Percentiles rank a stretch among this genome's conserved stretches.
phyloP scores from a whole-genome alignment of 768 basidiomycete species.

The Hebeloma cylindrosporum region DNA sequence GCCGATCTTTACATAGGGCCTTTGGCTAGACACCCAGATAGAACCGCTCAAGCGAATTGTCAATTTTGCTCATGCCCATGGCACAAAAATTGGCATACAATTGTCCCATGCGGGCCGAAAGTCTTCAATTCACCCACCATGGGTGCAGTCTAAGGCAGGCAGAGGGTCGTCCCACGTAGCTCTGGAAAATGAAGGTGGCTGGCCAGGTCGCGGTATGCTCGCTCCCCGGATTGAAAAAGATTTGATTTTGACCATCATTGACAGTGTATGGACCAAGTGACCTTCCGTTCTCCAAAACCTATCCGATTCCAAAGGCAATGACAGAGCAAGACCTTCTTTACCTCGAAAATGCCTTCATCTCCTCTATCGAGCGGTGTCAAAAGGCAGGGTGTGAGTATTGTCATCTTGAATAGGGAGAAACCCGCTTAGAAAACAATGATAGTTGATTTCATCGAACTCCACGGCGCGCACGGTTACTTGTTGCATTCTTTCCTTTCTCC shows the following conservation, averaged over 20 bases:
- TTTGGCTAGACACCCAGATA: conserved; percentile 80
- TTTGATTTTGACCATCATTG: background rate
- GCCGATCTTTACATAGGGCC: conserved; percentile 40
- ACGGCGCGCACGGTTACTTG: conserved; percentile 73
- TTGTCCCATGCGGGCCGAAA: conserved; percentile 76
- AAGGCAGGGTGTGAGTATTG: conserved; percentile 56
- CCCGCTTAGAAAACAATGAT: background rate
- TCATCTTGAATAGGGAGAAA: no score
- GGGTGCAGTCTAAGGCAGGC: conserved; percentile 47
- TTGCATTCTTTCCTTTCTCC: conserved; percentile 70
- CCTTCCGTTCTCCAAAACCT: conserved; percentile 52
- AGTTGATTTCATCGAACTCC: conserved; percentile 75
- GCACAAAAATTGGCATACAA: conserved; percentile 73
- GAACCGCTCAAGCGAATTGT: conserved; percentile 68
- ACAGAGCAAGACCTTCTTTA: conserved; percentile 51
- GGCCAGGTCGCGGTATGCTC: conserved; percentile 60
- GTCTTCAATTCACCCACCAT: conserved; percentile 68
- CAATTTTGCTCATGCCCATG: conserved; percentile 70
- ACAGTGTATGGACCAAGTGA: conserved; percentile 63
- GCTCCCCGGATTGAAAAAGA: background rate
- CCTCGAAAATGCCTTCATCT: conserved; percentile 61
- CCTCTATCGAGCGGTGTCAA: conserved; percentile 54
- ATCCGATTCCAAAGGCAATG: conserved; percentile 60
- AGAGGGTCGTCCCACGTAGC: conserved; percentile 37
- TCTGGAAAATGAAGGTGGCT: conserved; percentile 57